A percentile compares a stretch with the other conserved stretches of the same genome.
These are phyloP conservation scores for Naegleria lovaniensis DNA, from an alignment of 208 protist genomes.

Conservation along the genomic window DNA sequence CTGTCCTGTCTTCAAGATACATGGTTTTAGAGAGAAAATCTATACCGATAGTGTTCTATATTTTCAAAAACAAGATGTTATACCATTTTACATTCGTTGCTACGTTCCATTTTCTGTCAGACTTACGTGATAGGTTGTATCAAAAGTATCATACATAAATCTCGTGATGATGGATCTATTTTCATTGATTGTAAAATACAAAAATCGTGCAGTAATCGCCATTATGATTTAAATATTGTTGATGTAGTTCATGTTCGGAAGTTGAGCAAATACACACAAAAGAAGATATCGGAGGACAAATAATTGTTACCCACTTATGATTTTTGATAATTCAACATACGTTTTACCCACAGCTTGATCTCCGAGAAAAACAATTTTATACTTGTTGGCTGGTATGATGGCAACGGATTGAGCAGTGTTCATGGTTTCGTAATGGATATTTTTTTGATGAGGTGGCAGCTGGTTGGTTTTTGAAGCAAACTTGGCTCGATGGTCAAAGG, in stretches of 20 bases:
- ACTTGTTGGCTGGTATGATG: constrained; percentile 56
- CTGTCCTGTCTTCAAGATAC: constrained; percentile 86
- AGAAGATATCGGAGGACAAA: neutral
- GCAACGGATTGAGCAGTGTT: neutral
- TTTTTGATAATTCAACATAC: neutral
- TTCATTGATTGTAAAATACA: neutral
- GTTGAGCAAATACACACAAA: neutral
- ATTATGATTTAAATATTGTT: neutral
- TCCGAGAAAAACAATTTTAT: constrained; percentile 95
- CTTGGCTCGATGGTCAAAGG: too few species aligned
- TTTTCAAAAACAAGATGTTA: constrained; percentile 28
- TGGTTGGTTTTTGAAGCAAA: too few species aligned
- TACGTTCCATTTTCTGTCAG: neutral
- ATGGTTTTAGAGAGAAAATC: constrained; percentile 97
- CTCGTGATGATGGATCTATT: constrained; percentile 91
- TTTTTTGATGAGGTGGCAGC: too few species aligned
- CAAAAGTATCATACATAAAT: constrained; percentile 96
- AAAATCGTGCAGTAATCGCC: neutral
- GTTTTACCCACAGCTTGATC: constrained; percentile 93
- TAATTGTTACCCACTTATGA: too few species aligned
- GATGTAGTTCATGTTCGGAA: neutral
- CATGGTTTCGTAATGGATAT: neutral
- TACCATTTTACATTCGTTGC: neutral
- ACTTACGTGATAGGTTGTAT: constrained; percentile 60
- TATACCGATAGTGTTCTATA: constrained; percentile 95